Evolutionary conservation across 2,329 filamentous ascomycete genomes (phyloP), one percentile per base, ranked within the genome.

Genomic region (Colletotrichum sp.): DNA sequence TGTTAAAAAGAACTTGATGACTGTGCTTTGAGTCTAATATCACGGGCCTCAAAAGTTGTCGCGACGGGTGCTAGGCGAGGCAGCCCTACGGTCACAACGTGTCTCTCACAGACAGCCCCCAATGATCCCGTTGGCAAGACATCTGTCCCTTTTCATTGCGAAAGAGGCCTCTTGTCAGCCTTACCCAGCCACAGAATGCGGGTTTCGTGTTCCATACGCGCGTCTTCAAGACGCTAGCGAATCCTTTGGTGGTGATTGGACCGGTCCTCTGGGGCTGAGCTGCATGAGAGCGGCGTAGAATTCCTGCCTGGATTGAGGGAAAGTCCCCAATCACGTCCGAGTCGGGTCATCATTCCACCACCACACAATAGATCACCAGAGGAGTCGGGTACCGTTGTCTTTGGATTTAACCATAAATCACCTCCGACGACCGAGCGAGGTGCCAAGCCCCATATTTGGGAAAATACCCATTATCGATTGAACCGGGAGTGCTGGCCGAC

Each of bases 111-210:
- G 59, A 62, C n/a, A 62, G 18, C n/a, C 30, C 24, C 55, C 4
- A 72, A 68, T 24, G 22, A n/a, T 15, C 26, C n/a, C 28, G 36
- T 24, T 22, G 18, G 24, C 26, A 55, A 30, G 36, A 62, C 18
- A 28, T 12, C 7, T 24, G 36, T 30, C 15, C 9, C 22, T 22
- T 24, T 75, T 28, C 13, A 24, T 64, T 7, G 32, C 26, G 15
- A 4, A 44, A 73, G 70, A 75, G 73, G 70, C 73, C 70, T 68
- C 64, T 69, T 65, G 64, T 75, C 73, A 73, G 71, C 73, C 73
- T 75, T 75, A 39, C 59, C 69, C 70, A 73, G 73, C 73, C 73
- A 75, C 73, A 73, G 22, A 15, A 68, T 48, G 26, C 44, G 28
- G 32, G 64, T 59, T 62, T 73, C 59, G 70, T 65, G 48, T 69